phyloP scores from a whole-genome alignment of 441 rosid genomes.

The Dalechampia spathulata region DNA sequence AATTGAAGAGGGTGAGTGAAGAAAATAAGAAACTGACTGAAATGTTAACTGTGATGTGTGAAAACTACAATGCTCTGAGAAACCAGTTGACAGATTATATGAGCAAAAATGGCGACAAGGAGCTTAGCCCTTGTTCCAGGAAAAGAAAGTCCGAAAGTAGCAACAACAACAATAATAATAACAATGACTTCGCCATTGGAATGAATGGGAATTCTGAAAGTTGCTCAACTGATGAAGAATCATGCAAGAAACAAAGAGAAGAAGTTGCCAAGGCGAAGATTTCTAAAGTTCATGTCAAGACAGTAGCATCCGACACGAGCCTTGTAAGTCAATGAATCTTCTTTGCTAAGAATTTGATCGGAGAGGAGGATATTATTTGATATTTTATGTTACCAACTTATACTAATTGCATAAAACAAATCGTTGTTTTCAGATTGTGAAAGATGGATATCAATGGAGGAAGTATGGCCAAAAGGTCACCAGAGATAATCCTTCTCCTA shows the following conservation, averaged over 20 bases:
- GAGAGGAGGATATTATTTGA: too few species aligned
- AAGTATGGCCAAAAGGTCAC: constrained; percentile 98
- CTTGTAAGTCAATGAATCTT: constrained; percentile 82
- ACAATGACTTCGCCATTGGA: constrained; percentile 6
- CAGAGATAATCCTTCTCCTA: constrained; percentile 93
- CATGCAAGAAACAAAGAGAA: constrained; percentile 64
- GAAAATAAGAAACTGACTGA: constrained; percentile 87
- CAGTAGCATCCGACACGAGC: constrained; percentile 63
- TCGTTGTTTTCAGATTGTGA: constrained; percentile 50
- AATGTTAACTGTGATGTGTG: constrained; percentile 66
- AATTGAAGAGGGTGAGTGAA: constrained; percentile 62
- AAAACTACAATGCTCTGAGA: constrained; percentile 62
- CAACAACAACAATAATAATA: constrained; percentile 20
- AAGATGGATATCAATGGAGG: constrained; percentile 99
- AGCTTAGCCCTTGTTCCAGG: constrained; percentile 45
- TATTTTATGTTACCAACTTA: background rate
- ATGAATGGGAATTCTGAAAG: constrained; percentile 65
- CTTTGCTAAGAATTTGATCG: too few species aligned
- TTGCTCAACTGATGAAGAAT: constrained; percentile 85
- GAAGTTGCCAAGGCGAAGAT: constrained; percentile 63
- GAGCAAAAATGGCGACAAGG: constrained; percentile 37
- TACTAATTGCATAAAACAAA: background rate
- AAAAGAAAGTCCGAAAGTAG: constrained; percentile 66
- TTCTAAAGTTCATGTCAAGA: constrained; percentile 47
- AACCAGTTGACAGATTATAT: constrained; percentile 50